Evolutionary conservation across 257 asterid genomes (phyloP), one percentile per base, ranked within the genome.

Genomic region (Fraxinus excelsior): DNA sequence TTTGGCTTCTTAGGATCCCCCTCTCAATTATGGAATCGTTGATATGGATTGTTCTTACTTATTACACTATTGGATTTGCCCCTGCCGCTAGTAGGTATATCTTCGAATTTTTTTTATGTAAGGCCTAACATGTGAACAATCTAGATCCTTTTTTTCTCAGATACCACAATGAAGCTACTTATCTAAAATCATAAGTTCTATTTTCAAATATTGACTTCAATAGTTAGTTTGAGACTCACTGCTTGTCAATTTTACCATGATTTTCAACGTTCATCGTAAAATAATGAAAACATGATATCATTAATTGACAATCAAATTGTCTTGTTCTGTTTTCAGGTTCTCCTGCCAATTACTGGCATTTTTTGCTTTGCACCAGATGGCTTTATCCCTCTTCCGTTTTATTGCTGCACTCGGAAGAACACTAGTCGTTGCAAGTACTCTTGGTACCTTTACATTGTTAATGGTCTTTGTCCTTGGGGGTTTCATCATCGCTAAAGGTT

Each of bases 381-480:
- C 99, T 76, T 74, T 94, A 73, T 86, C 97, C 19, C 91, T 94
- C 40, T 94, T 91, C 78, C 90, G 99, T 53, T 87, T 91, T 72
- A 84, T 92, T 62, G 97, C 89, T 19, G 95, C 92, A 49, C 86
- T 94, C 65, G 99, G 97, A 79, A 85, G 99, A 84, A 85, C 92
- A 26, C 91, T 76, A 85, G 96, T 92, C 64, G 92, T 91, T 75
- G 95, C 97, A 69, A 87, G 8, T 90, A 89, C 97, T 60, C 83
- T 89, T 64, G 97, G 92, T n/a, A 90, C 97, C 71, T 94, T 94
- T 85, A 73, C 91, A 18, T 80, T 94, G 86, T 91, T 94, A 18
- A 23, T 94, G 82, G 93, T 92, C 67, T 94, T 94, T 77, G 94
- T 94, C 42, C 94, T 92, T 76, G 99, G 97, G 74, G 99, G 99